A percentile compares a stretch with the other conserved stretches of the same genome.
Evolutionary conservation across 2,329 filamentous ascomycete species (phyloP).

Genomic region (Plenodomus lindquistii): DNA sequence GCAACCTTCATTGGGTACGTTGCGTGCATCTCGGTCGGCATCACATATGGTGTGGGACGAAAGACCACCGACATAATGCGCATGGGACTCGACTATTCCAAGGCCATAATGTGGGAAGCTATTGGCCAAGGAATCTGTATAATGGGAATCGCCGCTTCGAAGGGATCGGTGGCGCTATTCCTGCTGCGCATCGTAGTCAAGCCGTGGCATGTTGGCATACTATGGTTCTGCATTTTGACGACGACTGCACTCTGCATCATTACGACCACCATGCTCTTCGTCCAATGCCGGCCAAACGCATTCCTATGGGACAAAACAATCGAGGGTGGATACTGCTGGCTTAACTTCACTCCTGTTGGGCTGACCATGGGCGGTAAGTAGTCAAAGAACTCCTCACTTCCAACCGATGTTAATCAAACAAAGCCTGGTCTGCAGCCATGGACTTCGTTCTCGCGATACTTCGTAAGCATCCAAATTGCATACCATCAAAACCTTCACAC

Average conservation of each 20-base stretch:
- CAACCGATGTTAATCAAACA: too few relatives aligned
- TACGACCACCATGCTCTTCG: constrained; percentile 30
- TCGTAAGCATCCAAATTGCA: constrained; percentile 9
- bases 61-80: too few relatives aligned
- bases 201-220: constrained; percentile 31
- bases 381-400: too few relatives aligned
- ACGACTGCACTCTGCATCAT: constrained; percentile 31
- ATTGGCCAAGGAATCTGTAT: constrained; percentile 37
- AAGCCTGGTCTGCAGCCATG: constrained; percentile 37
- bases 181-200: constrained; percentile 35
- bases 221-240: constrained; percentile 37
- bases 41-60: too few relatives aligned
- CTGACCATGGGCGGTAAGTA: constrained; percentile 25
- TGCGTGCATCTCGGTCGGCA: too few relatives aligned
- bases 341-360: constrained; percentile 33
- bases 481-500: background rate
- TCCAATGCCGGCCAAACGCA: constrained; percentile 31
- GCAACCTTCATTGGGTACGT: too few relatives aligned
- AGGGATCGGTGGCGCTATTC: constrained; percentile 37
- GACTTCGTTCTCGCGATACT: constrained; percentile 43
- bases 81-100: constrained; percentile 25
- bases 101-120: constrained; percentile 38
- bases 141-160: constrained; percentile 37
- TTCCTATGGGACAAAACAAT: constrained; percentile 35
- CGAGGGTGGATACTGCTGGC: constrained; percentile 27